Percentiles rank a stretch among this genome's conserved stretches.
Evolutionary conservation across 2,329 filamentous ascomycete species (phyloP).

Genomic region (Ophiostoma quercus): DNA sequence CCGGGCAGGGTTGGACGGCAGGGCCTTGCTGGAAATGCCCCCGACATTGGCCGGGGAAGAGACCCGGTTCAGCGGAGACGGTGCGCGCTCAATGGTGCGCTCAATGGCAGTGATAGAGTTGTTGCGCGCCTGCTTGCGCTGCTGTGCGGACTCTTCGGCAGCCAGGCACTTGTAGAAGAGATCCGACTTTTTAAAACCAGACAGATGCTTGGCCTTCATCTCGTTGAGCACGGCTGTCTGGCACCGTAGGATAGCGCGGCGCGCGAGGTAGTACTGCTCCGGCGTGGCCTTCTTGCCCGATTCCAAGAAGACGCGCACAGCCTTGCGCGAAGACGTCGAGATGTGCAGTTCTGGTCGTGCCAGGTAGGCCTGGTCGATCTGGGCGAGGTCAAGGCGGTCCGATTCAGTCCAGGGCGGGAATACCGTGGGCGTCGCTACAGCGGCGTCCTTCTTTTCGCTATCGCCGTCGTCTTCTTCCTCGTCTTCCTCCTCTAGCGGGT

Average conservation of each 20-base stretch:
- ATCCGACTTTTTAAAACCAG: slow-evolving; percentile 85
- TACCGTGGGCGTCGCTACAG: slow-evolving; percentile 44
- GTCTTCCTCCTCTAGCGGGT: slow-evolving; percentile 82
- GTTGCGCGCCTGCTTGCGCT: slow-evolving; percentile 24
- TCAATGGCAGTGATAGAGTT: slow-evolving; percentile 2
- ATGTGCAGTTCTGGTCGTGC: slow-evolving; percentile 76
- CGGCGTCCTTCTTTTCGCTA: slow-evolving; percentile 49
- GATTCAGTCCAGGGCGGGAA: slow-evolving; percentile 66
- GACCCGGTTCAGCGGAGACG: slow-evolving; percentile 14
- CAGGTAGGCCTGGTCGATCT: slow-evolving; percentile 88
- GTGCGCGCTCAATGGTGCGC: background rate
- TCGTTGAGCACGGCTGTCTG: slow-evolving; percentile 80
- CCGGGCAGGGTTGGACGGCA: slow-evolving; percentile 12
- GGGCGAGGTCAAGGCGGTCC: slow-evolving; percentile 79
- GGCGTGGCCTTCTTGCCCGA: slow-evolving; percentile 71
- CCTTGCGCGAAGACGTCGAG: slow-evolving; percentile 59
- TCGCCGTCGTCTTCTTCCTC: slow-evolving; percentile 66
- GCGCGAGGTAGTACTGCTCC: slow-evolving; percentile 75
- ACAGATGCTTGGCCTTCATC: slow-evolving; percentile 75
- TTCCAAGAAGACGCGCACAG: slow-evolving; percentile 71
- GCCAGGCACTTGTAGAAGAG: slow-evolving; percentile 94
- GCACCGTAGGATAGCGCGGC: slow-evolving; percentile 72
- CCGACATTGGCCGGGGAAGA: background rate
- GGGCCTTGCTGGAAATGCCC: background rate
- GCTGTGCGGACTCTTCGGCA: slow-evolving; percentile 61